These are phyloP conservation scores for Cardamine occulta DNA, from an alignment of 345 rosid genomes.

Conservation along the genomic window DNA sequence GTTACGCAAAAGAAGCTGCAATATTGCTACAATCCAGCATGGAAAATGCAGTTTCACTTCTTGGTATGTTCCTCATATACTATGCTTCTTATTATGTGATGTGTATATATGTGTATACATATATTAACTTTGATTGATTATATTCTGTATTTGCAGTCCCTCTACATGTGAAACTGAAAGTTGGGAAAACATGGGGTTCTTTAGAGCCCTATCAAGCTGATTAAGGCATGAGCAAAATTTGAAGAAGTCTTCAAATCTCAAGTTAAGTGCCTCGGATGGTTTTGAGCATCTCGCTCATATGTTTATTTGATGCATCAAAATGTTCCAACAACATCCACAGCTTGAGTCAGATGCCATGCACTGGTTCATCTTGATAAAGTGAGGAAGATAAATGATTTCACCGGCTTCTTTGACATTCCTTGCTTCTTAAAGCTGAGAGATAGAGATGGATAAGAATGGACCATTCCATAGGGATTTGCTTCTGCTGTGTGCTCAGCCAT, in stretches of 20 bases:
- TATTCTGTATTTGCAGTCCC: slow-evolving; percentile 62
- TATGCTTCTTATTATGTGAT: not conserved
- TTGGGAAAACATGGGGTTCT: slow-evolving; percentile 97
- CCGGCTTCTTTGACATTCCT: not conserved
- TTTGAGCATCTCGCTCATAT: slow-evolving; percentile 18
- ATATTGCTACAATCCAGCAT: slow-evolving; percentile 64
- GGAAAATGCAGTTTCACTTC: slow-evolving; percentile 81
- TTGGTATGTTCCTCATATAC: slow-evolving; percentile 49
- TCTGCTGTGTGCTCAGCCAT: slow-evolving; percentile 23
- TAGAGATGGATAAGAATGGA: slow-evolving; percentile 6
- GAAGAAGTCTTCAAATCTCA: not conserved
- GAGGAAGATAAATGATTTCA: slow-evolving; percentile 25
- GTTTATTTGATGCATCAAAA: slow-evolving; percentile 2
- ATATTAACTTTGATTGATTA: slow-evolving; percentile 2
- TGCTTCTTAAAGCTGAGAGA: slow-evolving; percentile 11
- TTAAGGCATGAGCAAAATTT: slow-evolving; percentile 40
- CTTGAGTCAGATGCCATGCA: slow-evolving; percentile 3
- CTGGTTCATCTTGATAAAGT: slow-evolving; percentile 22
- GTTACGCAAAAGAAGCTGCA: slow-evolving; percentile 76
- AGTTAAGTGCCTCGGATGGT: slow-evolving; percentile 8
- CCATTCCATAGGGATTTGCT: slow-evolving; percentile 5
- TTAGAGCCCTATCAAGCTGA: slow-evolving; percentile 63
- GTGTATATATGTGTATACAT: slow-evolving; percentile 2
- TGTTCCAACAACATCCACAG: slow-evolving; percentile 2
- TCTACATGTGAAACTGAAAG: slow-evolving; percentile 74